Evolutionary conservation across 2,329 filamentous ascomycete species (phyloP).

Genomic region (Colletotrichum sp.): DNA sequence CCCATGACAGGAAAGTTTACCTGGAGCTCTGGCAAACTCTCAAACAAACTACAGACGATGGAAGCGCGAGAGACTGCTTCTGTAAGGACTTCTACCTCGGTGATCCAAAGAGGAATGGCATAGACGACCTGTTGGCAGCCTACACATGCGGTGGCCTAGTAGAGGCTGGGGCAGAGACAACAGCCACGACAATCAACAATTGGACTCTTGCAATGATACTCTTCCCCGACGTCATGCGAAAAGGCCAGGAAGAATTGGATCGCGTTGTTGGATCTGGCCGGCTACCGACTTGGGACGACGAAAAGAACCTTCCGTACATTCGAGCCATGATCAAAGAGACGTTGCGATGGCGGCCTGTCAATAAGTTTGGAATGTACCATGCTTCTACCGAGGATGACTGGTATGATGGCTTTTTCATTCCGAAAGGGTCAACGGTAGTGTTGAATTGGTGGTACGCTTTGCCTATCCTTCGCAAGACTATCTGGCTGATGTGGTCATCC

Average conservation of each 20-base stretch:
- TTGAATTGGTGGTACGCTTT: not conserved
- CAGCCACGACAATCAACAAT: not conserved
- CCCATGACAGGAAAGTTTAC: not conserved
- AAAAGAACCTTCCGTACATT: slow-evolving; percentile 38
- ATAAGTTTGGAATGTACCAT: slow-evolving; percentile 59
- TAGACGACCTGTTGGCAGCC: not conserved
- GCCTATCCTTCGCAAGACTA: not conserved
- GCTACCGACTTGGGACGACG: slow-evolving; percentile 41
- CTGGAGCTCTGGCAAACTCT: not conserved
- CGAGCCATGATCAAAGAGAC: slow-evolving; percentile 45
- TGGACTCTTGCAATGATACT: not conserved
- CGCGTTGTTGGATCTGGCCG: not conserved
- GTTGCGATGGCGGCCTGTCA: slow-evolving; percentile 56
- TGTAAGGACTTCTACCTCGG: not conserved
- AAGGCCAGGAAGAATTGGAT: not conserved
- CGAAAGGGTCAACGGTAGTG: not conserved
- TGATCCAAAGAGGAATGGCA: not conserved
- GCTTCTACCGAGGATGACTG: slow-evolving; percentile 53
- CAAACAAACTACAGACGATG: not conserved
- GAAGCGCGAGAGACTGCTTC: not conserved
- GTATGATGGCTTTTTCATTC: slow-evolving; percentile 51
- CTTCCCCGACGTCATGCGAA: not conserved
- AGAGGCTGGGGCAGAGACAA: not conserved
- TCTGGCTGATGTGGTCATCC: not conserved
- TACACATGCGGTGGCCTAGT: not conserved